Base-by-base conservation (phyloP, 2,329 filamentous ascomycete genomes). In the Penicillium capsulatum region DNA sequence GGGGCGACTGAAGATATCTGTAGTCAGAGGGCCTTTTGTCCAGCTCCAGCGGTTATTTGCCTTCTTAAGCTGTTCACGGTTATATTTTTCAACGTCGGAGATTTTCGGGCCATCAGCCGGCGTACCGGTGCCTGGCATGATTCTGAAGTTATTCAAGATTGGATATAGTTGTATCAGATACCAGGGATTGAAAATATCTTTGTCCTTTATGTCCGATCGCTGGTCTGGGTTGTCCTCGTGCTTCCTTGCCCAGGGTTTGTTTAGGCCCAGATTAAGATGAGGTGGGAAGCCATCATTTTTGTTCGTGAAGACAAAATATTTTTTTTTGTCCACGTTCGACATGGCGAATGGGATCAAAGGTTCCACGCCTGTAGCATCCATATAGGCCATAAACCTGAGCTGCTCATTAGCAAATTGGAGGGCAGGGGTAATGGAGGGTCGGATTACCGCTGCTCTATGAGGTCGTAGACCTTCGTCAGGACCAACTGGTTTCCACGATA, bases 381-480 rank as follows among this genome's bases (percentile, higher is more conserved):
- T 39, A 22, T 31, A 43, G 8, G 40, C 38, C 9, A 30, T 14
- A 24, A 28, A 44, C 2, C 26, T 44, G 17, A 17, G 1, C n/a
- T 35, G 32, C 7, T 31, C 26, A 31, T 40, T 14, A 39, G 32
- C 27, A 14, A 40, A 5, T 9, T 22, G 5, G 5, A 22, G 9
- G 19, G 22, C 29, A n/a, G 5, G 11, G 17, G 16, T 14, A 20
- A 29, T n/a, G 9, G 15, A 6, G 24, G 10, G 10, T 34, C 16
- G 7, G 34, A 33, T n/a, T 35, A 40, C 38, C 38, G 31, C 15
- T 40, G 38, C 27, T 40, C 38, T 16, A 40, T 40, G 11, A 40
- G 32, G 22, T 40, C 32, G 13, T 40, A 40, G 20, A 31, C 17
- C 32, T 40, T 35, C 5, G 32, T 40, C 17, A 40, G 27, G 8